Evolutionary conservation across 768 basidiomycete species (phyloP).

Genomic region (Hirschioporus abietinus): DNA sequence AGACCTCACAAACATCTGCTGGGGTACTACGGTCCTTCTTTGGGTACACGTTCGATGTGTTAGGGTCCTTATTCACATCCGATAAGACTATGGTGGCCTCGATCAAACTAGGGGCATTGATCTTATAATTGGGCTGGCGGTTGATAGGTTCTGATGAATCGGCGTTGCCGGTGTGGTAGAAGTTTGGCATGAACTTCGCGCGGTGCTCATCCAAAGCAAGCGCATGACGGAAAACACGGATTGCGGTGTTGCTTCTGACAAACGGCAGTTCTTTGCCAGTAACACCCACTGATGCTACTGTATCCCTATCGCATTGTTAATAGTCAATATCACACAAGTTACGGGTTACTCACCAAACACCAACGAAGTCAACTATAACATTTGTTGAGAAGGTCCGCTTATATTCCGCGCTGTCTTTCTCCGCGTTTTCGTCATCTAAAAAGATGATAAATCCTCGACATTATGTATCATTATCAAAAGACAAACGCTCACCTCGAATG

Average conservation of each 20-base stretch:
- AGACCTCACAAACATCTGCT: constrained; percentile 24
- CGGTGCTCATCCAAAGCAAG: constrained; percentile 43
- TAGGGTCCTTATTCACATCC: constrained; percentile 10
- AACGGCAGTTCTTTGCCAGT: too few relatives aligned
- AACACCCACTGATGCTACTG: constrained; percentile 41
- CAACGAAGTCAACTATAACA: constrained; percentile 39
- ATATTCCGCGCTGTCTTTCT: constrained; percentile 24
- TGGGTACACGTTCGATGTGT: constrained; percentile 11
- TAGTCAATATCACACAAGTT: neutral
- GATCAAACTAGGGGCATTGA: neutral
- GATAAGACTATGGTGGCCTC: neutral
- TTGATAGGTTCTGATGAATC: constrained; percentile 19
- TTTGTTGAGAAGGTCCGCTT: constrained; percentile 31
- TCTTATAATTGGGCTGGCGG: neutral
- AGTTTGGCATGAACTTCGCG: constrained; percentile 44
- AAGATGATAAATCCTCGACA: constrained; percentile 33
- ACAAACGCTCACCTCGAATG: neutral
- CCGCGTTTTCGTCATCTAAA: constrained; percentile 24
- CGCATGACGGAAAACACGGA: constrained; percentile 41
- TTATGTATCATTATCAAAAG: constrained; percentile 1
- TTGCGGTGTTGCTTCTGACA: constrained; percentile 23
- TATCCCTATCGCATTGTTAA: constrained; percentile 30
- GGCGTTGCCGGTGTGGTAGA: constrained; percentile 17
- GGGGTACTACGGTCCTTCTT: constrained; percentile 26
- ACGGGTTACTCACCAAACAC: constrained; percentile 31